Conservation (phyloP, 2,329 filamentous ascomycete species). For the Septoria petroselini region DNA sequence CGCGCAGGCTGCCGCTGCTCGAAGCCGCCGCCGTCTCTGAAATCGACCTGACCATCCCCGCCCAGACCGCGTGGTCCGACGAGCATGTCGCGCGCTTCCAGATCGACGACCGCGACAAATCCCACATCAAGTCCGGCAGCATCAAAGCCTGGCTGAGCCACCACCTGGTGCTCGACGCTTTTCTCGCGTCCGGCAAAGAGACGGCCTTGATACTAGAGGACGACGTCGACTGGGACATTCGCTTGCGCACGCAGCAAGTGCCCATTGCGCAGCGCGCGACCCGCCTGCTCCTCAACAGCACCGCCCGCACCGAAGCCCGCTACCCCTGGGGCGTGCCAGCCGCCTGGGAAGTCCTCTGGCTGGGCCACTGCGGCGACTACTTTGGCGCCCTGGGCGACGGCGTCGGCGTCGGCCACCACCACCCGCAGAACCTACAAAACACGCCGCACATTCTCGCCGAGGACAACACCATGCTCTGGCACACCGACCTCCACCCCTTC, state of each 20-base stretch:
- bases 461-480: constrained; percentile 32
- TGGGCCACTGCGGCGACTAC: constrained; percentile 45
- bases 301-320: constrained; percentile 18
- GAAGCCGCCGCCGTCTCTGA: constrained; percentile 41
- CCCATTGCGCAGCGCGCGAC: constrained; percentile 43
- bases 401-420: too few species aligned
- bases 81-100: constrained; percentile 31
- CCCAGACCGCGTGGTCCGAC: constrained; percentile 41
- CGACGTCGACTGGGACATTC: constrained; percentile 48
- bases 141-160: constrained; percentile 45
- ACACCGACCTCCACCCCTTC: constrained; percentile 40
- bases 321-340: constrained; percentile 42
- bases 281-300: constrained; percentile 36
- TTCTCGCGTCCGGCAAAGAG: constrained; percentile 33
- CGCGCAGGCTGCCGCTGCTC: constrained; percentile 37
- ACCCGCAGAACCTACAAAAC: constrained; percentile 23
- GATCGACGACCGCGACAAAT: constrained; percentile 23
- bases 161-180: constrained; percentile 41
- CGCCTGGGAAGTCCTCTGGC: constrained; percentile 42
- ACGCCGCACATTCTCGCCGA: not conserved
- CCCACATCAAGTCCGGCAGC: constrained; percentile 38
- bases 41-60: constrained; percentile 40
- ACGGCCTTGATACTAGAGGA: constrained; percentile 47
- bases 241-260: constrained; percentile 43
- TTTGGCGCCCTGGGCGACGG: constrained; percentile 28